phyloP scores from a whole-genome alignment of 1,284 basidiomycete species.

The Cryptococcus floricola region DNA sequence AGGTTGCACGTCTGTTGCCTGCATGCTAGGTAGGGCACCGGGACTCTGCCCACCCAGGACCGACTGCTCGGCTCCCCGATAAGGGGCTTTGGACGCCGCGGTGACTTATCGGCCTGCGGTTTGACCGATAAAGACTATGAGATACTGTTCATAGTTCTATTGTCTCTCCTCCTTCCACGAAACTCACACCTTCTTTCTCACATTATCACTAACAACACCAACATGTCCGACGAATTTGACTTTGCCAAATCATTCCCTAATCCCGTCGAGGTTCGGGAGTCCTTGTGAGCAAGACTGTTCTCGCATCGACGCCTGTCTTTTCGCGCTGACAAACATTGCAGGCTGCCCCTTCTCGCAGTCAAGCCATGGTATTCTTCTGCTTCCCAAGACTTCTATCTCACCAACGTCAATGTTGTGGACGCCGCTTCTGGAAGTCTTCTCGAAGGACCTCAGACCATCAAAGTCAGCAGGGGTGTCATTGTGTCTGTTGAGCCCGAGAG shows the following conservation, averaged over 20 bases:
- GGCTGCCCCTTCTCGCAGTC: not conserved
- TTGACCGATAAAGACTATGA: too few species aligned
- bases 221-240: not conserved
- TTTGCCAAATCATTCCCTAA: not conserved
- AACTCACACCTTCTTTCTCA: too few species aligned
- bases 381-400: not conserved
- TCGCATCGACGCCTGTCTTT: not conserved
- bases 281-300: not conserved
- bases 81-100: too few species aligned
- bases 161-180: too few species aligned
- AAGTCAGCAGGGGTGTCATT: constrained; percentile 41
- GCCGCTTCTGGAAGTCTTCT: constrained; percentile 19
- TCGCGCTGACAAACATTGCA: not conserved
- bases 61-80: too few species aligned
- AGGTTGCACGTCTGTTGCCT: too few species aligned
- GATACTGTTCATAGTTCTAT: too few species aligned
- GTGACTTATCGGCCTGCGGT: too few species aligned
- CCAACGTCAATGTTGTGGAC: constrained; percentile 24
- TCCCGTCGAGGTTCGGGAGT: not conserved
- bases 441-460: constrained; percentile 40
- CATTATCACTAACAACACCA: not conserved
- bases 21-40: too few species aligned
- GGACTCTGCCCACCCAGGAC: too few species aligned
- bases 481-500: constrained; percentile 23
- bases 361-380: not conserved